A percentile compares a stretch with the other conserved stretches of the same genome.
phyloP scores from a whole-genome alignment of 2,329 filamentous ascomycete species.

The Stachybotrys elegans region DNA sequence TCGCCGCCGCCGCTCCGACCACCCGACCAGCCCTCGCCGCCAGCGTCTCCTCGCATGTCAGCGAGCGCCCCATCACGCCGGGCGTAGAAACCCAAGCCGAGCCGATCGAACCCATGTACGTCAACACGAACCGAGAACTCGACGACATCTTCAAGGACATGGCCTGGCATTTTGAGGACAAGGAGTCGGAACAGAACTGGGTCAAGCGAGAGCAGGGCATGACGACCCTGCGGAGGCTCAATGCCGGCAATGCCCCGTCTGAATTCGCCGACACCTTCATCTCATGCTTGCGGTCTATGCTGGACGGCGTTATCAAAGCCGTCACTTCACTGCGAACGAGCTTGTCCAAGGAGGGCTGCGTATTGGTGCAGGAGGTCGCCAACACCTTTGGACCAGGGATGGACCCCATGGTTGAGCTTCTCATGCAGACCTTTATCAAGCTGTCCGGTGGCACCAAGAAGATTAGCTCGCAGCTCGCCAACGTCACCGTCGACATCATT shows the following conservation, averaged over 20 bases:
- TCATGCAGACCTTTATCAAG: conserved; percentile 86
- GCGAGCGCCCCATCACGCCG: conserved; percentile 55
- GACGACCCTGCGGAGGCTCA: conserved; percentile 68
- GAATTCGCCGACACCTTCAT: conserved; percentile 73
- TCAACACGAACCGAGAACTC: conserved; percentile 81
- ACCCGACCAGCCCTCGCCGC: conserved; percentile 40
- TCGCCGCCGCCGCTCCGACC: conserved; percentile 31
- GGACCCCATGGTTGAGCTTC: conserved; percentile 83
- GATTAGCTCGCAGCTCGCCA: conserved; percentile 80
- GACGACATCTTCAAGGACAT: conserved; percentile 83
- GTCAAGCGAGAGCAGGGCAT: conserved; percentile 76
- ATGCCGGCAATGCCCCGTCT: conserved; percentile 75
- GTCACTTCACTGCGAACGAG: conserved; percentile 82
- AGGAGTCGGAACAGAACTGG: conserved; percentile 90
- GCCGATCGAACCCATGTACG: conserved; percentile 71
- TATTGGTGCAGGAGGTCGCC: conserved; percentile 79
- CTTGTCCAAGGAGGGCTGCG: conserved; percentile 80
- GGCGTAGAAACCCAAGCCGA: conserved; percentile 62
- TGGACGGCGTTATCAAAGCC: conserved; percentile 87
- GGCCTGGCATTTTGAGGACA: conserved; percentile 77
- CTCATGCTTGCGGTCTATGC: conserved; percentile 61
- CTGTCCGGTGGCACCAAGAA: conserved; percentile 88
- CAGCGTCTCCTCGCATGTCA: conserved; percentile 44
- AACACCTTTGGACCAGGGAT: conserved; percentile 69
- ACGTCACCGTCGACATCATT: conserved; percentile 73